These are phyloP conservation scores for Solanum commersonii DNA, from an alignment of 257 asterid genomes.

Conservation along the genomic window DNA sequence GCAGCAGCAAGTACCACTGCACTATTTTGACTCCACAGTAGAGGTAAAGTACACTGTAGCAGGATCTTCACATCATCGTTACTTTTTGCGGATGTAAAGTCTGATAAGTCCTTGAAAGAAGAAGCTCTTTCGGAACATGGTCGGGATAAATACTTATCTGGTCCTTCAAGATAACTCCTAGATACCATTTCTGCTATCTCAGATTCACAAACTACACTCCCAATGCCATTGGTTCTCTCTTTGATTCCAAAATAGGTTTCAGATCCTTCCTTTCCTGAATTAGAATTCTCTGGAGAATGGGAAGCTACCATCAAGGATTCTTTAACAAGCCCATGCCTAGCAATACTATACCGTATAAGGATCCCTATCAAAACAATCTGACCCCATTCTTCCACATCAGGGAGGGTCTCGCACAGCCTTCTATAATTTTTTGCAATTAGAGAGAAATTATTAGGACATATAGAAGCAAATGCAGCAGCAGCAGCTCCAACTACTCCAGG, in stretches of 20 bases:
- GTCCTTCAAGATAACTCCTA: slow-evolving; percentile 90
- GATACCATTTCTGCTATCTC: slow-evolving; percentile 61
- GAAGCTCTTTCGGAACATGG: slow-evolving; percentile 34
- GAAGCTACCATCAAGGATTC: slow-evolving; percentile 70
- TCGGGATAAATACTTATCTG: slow-evolving; percentile 74
- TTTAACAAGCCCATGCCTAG: slow-evolving; percentile 81
- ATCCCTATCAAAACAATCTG: slow-evolving; percentile 79
- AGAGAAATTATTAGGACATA: slow-evolving; percentile 77
- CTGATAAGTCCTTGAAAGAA: slow-evolving; percentile 33
- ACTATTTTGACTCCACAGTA: slow-evolving; percentile 84
- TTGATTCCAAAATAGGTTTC: slow-evolving; percentile 25
- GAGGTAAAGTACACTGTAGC: slow-evolving; percentile 81
- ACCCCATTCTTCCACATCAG: slow-evolving; percentile 99
- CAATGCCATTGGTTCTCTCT: slow-evolving; percentile 20
- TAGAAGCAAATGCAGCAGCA: slow-evolving; percentile 83
- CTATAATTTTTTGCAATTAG: slow-evolving; percentile 73
- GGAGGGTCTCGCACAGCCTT: slow-evolving; percentile 86
- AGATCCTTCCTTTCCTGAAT: slow-evolving; percentile 29
- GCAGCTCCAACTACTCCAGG: slow-evolving; percentile 99
- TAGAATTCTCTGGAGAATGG: slow-evolving; percentile 19
- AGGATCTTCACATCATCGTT: slow-evolving; percentile 76
- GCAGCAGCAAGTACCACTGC: slow-evolving; percentile 98
- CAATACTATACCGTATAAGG: slow-evolving; percentile 80
- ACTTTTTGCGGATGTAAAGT: slow-evolving; percentile 61
- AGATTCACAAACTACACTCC: slow-evolving; percentile 20